These are phyloP conservation scores for Axilococcus clingmanii DNA, from an alignment of 139 green algal genomes.

Conservation along the genomic window DNA sequence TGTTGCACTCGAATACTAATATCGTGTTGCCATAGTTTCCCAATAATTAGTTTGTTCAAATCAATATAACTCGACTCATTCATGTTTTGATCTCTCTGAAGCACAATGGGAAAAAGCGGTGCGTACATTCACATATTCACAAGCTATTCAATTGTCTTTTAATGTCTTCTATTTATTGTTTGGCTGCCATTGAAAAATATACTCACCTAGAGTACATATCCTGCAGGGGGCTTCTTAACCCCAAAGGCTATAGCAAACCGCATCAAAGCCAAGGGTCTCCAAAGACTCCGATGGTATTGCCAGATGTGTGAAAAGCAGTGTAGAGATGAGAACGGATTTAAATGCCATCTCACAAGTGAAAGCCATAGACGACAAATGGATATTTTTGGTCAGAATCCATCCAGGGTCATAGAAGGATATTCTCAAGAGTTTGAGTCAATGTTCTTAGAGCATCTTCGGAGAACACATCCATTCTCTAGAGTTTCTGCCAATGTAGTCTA, in stretches of 20 bases:
- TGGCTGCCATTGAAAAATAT: too few relatives aligned
- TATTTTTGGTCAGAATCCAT: constrained; percentile 78
- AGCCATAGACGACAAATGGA: constrained; percentile 74
- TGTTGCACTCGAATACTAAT: too few relatives aligned
- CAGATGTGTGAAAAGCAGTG: constrained; percentile 98
- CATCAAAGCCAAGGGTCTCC: constrained; percentile 94
- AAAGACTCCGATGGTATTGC: constrained; percentile 82
- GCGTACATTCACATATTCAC: too few relatives aligned
- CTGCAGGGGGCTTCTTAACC: constrained; percentile 80
- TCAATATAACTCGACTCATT: too few relatives aligned
- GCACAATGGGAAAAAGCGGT: neutral
- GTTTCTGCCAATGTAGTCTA: constrained; percentile 81
- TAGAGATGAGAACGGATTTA: constrained; percentile 98
- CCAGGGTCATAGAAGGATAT: constrained; percentile 70
- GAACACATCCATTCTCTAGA: constrained; percentile 60
- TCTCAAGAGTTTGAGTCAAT: constrained; percentile 76
- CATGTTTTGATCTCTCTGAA: too few relatives aligned
- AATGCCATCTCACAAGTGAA: constrained; percentile 81
- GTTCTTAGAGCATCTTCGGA: constrained; percentile 86
- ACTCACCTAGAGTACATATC: too few relatives aligned
- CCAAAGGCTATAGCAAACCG: constrained; percentile 91
- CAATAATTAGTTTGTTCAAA: too few relatives aligned
- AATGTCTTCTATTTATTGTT: too few relatives aligned
- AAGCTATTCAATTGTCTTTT: too few relatives aligned
- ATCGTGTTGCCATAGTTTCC: too few relatives aligned